Percentiles rank a stretch among this genome's conserved stretches.
phyloP scores from a whole-genome alignment of 352 stramenopile genomes.

The Pythium vanterpoolii region DNA sequence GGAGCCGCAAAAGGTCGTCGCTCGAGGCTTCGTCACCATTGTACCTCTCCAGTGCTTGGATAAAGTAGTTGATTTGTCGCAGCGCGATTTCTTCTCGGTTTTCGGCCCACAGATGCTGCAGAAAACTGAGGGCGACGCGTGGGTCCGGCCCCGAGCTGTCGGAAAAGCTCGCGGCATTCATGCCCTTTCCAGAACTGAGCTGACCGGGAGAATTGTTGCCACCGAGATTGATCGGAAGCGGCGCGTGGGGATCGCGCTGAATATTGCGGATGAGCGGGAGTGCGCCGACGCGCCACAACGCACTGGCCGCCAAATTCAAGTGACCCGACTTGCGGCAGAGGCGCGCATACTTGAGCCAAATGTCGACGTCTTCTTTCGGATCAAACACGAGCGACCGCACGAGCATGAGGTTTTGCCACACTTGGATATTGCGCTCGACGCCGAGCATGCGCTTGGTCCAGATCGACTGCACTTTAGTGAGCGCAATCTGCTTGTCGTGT shows the following conservation, averaged over 20 bases:
- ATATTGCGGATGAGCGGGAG: conserved; percentile 80
- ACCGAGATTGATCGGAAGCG: conserved; percentile 70
- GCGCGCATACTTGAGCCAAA: conserved; percentile 93
- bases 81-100: conserved; percentile 79
- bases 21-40: conserved; percentile 43
- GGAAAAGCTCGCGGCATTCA: conserved; percentile 37
- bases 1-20: conserved; percentile 69
- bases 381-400: conserved; percentile 92
- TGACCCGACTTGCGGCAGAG: conserved; percentile 91
- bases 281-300: conserved; percentile 76
- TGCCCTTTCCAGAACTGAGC: conserved; percentile 4
- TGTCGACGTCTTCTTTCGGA: conserved; percentile 87
- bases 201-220: conserved; percentile 30
- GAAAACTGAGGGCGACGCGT: conserved; percentile 76
- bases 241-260: conserved; percentile 56
- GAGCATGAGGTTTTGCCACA: conserved; percentile 95
- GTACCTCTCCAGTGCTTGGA: conserved; percentile 71
- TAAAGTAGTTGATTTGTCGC: conserved; percentile 84
- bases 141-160: conserved; percentile 72
- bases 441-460: conserved; percentile 91
- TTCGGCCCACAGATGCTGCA: conserved; percentile 80
- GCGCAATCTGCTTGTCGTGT: conserved; percentile 63
- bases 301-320: conserved; percentile 78
- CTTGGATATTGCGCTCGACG: conserved; percentile 91
- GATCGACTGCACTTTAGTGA: conserved; percentile 76